Evolutionary conservation across 2,329 filamentous ascomycete species (phyloP), one percentile per base, ranked within the genome.

Genomic region (Monosporascus cannonballus): DNA sequence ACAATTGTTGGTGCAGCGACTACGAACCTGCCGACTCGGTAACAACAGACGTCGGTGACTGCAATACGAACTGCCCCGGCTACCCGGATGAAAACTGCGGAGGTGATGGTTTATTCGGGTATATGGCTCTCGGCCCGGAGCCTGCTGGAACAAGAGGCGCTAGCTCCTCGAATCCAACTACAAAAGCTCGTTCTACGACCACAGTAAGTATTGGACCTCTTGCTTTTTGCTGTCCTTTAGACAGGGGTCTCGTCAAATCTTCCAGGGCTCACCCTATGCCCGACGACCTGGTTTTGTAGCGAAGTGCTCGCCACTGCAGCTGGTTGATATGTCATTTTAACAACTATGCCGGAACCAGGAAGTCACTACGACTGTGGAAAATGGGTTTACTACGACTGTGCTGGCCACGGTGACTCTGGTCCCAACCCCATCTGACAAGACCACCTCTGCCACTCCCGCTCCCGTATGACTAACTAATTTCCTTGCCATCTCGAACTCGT

Each of bases 1-100:
- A 81, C 34, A 69, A 76, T 49, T 93, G 89, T 66, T 93, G 87
- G 87, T 93, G 89, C 67, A 85, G 86, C 38, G 79, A 90, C 65
- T 84, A 84, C 61, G 76, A 76, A 2, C 89, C 89, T 8, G 73
- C 73, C 48, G 57, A 71, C 34, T 64, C 63, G 20, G 67, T 65
- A 34, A 66, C 74, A 51, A 71, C 76, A 49, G 63, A 71, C 22
- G 67, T 69, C 2, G 59, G 56, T 36, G 61, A 77, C 22, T 93
- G 89, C 69, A 69, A 76, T 58, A 67, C 67, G 0, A 49, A 69
- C 17, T 93, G 89, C 60, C 86, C 87, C 8, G 89, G 87, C n/a
- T 93, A 79, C 64, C 81, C 81, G 0, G 36, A 50, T 1, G 86
- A 92, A 57, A 69, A 73, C 11, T 93, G 89, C 62, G 89, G 89